Base-by-base conservation (phyloP, 345 rosid genomes). In the Salix koriyanagi region DNA sequence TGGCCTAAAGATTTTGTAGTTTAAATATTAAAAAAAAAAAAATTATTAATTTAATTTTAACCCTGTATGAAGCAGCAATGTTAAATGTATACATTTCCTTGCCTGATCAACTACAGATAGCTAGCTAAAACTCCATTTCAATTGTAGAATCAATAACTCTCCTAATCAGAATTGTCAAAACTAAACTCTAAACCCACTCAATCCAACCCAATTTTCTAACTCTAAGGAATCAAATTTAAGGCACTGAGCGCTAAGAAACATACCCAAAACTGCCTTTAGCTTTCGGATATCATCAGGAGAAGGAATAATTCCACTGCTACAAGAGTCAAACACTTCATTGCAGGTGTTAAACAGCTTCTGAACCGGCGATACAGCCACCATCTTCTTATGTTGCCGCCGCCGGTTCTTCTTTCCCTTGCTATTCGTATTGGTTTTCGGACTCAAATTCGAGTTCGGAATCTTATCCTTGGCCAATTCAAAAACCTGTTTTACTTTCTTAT, bases 201-300 rank as follows among this genome's bases (percentile, higher is more conserved):
- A 71, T 67, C 60, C 78, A 25, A 66, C 52, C 64, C 26, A 71
- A 42, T 41, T 34, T 50, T 64, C 28, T 23, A 25, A 7, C 41
- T n/a, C 19, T 16, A 67, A 61, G 0, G 15, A 61, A 41, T 70
- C 37, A 50, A 67, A 74, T 67, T 74, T 70, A 68, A 21, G 60
- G 65, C 28, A 65, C 19, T 25, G 36, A 71, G 65, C 12, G 3
- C 13, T 9, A n/a, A 56, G 19, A 67, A 37, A 72, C 89, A 67
- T 94, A 96, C 99, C 99, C 81, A 96, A 80, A 83, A 90, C 88
- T 0, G 84, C 76, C 56, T 84, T 86, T 8, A 96, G 87, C 79
- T 74, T 82, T 60, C 87, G 85, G 77, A 96, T 88, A 67, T 89
- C 79, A 46, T 87, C 91, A 1, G 84, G 82, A 39, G 92, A 77